Conservation (phyloP, 768 basidiomycete species). For the Fomitopsis pulvina region DNA sequence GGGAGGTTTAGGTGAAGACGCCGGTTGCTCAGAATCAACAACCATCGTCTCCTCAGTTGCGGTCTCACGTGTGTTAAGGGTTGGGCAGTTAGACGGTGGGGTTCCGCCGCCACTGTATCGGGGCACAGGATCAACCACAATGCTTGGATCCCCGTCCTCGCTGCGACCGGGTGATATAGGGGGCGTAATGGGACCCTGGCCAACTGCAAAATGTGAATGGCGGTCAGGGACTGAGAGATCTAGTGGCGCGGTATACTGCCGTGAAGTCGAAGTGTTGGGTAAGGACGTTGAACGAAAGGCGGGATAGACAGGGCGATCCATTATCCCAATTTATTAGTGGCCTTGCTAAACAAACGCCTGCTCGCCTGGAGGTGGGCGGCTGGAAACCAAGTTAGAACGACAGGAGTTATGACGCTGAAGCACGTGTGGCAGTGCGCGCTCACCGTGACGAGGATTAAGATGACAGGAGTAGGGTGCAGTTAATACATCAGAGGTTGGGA, state of each 20-base stretch:
- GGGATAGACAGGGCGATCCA: constrained; percentile 17
- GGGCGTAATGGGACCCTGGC: constrained; percentile 63
- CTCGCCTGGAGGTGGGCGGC: constrained; percentile 16
- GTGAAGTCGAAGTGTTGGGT: constrained; percentile 12
- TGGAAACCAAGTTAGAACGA: too few relatives aligned
- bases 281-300: constrained; percentile 23
- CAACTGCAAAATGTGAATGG: constrained; percentile 37
- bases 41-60: constrained; percentile 18
- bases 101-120: constrained; percentile 26
- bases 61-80: not conserved
- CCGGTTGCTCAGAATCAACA: constrained; percentile 11
- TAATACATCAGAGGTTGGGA: constrained; percentile 13
- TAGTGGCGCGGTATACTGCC: constrained; percentile 11
- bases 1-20: constrained; percentile 31
- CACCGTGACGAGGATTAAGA: constrained; percentile 18
- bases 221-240: constrained; percentile 20
- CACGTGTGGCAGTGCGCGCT: constrained; percentile 12
- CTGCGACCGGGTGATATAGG: constrained; percentile 57
- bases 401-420: not conserved
- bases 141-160: constrained; percentile 29
- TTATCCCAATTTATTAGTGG: constrained; percentile 15
- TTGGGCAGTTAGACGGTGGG: constrained; percentile 3
- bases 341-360: constrained; percentile 16
- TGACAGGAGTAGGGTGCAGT: constrained; percentile 8
- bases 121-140: constrained; percentile 33